phyloP scores from a whole-genome alignment of 257 asterid genomes.

The Penstemon davidsonii region DNA sequence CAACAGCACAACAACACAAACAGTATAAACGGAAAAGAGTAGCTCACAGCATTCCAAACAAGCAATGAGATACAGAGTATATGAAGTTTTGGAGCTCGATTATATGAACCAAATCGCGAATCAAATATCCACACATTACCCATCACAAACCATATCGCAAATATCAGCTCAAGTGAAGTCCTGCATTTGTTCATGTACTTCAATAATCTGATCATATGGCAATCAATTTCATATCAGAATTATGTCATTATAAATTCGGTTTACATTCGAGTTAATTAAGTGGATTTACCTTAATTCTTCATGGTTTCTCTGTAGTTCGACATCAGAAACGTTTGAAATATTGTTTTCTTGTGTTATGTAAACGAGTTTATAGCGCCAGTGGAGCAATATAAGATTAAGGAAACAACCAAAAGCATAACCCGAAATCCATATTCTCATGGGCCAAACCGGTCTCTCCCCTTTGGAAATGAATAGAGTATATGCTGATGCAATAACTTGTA shows the following conservation, averaged over 20 bases:
- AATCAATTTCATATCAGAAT: not conserved
- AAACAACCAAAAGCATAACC: conserved; percentile 80
- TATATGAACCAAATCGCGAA: conserved; percentile 70
- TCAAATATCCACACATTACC: conserved; percentile 95
- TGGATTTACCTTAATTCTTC: conserved; percentile 61
- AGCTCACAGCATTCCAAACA: conserved; percentile 87
- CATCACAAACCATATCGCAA: conserved; percentile 97
- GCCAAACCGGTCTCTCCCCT: conserved; percentile 86
- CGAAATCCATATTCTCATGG: conserved; percentile 81
- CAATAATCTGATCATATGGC: conserved; percentile 43
- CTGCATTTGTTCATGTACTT: conserved; percentile 56
- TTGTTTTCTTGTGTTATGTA: conserved; percentile 30
- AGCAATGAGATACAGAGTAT: conserved; percentile 73
- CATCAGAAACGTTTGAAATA: conserved; percentile 39
- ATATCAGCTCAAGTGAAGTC: conserved; percentile 66
- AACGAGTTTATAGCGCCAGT: conserved; percentile 51
- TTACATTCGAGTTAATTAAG: not conserved
- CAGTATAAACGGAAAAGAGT: conserved; percentile 84
- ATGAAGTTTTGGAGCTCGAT: conserved; percentile 74
- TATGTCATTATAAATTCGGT: not conserved
- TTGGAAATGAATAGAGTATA: conserved; percentile 53
- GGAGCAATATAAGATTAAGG: conserved; percentile 51
- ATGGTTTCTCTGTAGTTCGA: conserved; percentile 66
- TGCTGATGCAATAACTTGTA: conserved; percentile 48
- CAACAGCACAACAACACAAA: conserved; percentile 79